Evolutionary conservation across 176 grass and related monocot genomes (phyloP).

Genomic region (Phyllostachys edulis): DNA sequence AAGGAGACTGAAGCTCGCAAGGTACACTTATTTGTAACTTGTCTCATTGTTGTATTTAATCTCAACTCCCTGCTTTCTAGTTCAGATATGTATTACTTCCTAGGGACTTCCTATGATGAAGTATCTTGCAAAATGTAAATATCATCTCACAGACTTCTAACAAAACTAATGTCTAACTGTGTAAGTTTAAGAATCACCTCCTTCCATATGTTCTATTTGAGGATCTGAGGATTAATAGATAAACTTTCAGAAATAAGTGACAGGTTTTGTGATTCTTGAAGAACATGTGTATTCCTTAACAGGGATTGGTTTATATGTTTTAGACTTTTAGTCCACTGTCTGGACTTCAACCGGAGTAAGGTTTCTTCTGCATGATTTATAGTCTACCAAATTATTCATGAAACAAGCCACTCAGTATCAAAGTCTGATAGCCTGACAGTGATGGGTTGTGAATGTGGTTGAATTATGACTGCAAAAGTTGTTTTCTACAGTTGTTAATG

Average conservation of each 20-base stretch:
- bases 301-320: neutral
- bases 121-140: constrained; percentile 14
- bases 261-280: neutral
- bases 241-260: neutral
- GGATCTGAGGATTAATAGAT: constrained; percentile 3
- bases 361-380: neutral
- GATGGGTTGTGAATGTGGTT: neutral
- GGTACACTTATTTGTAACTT: constrained; percentile 47
- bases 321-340: constrained; percentile 14
- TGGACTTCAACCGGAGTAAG: constrained; percentile 11
- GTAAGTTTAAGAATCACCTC: neutral
- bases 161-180: neutral
- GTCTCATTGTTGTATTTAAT: neutral
- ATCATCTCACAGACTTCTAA: constrained; percentile 10
- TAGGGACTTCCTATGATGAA: neutral
- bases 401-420: neutral
- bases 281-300: neutral
- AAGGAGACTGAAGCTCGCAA: constrained; percentile 93
- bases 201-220: neutral
- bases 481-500: neutral
- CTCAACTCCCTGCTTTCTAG: constrained; percentile 11
- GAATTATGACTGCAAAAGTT: neutral
- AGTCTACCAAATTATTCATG: constrained; percentile 3
- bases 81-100: neutral
- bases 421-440: neutral